These are phyloP conservation scores for Fistulinella prunicolor DNA, from an alignment of 768 basidiomycete genomes.

Conservation along the genomic window DNA sequence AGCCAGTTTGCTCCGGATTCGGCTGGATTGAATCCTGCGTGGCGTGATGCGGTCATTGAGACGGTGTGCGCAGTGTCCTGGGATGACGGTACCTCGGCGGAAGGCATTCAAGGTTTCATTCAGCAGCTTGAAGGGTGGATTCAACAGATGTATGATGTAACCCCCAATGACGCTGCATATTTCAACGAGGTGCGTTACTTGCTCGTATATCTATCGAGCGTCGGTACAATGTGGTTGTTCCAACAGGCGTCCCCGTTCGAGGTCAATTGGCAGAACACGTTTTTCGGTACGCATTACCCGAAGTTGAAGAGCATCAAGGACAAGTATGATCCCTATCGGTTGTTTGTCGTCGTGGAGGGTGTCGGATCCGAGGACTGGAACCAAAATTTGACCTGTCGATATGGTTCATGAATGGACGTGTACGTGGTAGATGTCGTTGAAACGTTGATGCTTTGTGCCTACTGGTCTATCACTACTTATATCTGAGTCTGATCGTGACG, in stretches of 20 bases:
- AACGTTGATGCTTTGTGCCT: too few relatives aligned
- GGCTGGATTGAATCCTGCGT: slow-evolving; percentile 45
- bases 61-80: slow-evolving; percentile 4
- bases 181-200: slow-evolving; percentile 42
- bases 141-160: slow-evolving; percentile 23
- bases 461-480: too few relatives aligned
- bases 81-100: slow-evolving; percentile 15
- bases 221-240: too few relatives aligned
- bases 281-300: slow-evolving; percentile 46
- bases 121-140: slow-evolving; percentile 10
- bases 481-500: too few relatives aligned
- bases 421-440: background rate
- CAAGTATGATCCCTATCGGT: slow-evolving; percentile 41
- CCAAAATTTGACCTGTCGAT: slow-evolving; percentile 21
- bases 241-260: slow-evolving; percentile 49
- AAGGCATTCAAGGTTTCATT: slow-evolving; percentile 11
- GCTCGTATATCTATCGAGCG: too few relatives aligned
- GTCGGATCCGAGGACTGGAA: slow-evolving; percentile 55
- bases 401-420: background rate
- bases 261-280: slow-evolving; percentile 38
- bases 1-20: slow-evolving; percentile 33
- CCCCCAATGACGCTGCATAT: slow-evolving; percentile 39
- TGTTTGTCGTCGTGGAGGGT: slow-evolving; percentile 47
- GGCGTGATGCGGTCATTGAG: slow-evolving; percentile 39
- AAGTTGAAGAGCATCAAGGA: slow-evolving; percentile 41